Base-by-base conservation (phyloP, 1,139 yeast genomes). In the Saccharomycopsis hybrid region DNA sequence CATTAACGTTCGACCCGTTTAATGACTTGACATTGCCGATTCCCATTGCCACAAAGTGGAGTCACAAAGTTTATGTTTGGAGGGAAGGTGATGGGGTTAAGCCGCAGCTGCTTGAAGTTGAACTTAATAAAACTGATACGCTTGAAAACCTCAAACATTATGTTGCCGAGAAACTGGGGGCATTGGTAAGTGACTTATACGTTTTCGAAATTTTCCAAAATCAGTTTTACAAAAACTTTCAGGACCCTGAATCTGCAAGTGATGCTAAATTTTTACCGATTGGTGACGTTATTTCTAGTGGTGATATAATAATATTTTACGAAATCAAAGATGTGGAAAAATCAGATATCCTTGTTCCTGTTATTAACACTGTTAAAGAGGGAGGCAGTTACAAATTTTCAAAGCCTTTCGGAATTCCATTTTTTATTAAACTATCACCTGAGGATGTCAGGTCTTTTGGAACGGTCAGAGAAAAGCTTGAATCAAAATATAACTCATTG, bases 1-100 rank as follows among this genome's bases (percentile, higher is more conserved):
- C 96, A 31, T 76, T 90, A 29, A 90, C 97, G 0, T 92, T 90
- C 68, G 98, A 92, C 63, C 98, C 98, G 0, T 92, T 82, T 62
- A 87, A 82, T 68, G 97, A 89, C 61, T 69, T 92, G 56, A 90
- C 98, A 0, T 69, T 92, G 45, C 97, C 97, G 0, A 69, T 92
- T 43, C 97, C 97, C 0, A 80, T 85, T 9, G 79, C 79, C 48
- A 78, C 81, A 46, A 73, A 77, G 52, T 90, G 97, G 96, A 69
- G 72, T 37, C 84, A 80, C 45, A 77, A 77, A 11, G 73, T 90
- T 43, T 71, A 76, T 1, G 69, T 88, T 28, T 76, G 90, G 35
- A 24, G 49, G n/a, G 48, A 48, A 36, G 82, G 85, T 28, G 73
- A 77, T 43, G 66, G 72, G 29, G 80, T 80, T 1, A 66, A 65